Evolutionary conservation across 495 filamentous ascomycete species (phyloP), one percentile per base, ranked within the genome.

Genomic region (Talaromyces wortmannii): DNA sequence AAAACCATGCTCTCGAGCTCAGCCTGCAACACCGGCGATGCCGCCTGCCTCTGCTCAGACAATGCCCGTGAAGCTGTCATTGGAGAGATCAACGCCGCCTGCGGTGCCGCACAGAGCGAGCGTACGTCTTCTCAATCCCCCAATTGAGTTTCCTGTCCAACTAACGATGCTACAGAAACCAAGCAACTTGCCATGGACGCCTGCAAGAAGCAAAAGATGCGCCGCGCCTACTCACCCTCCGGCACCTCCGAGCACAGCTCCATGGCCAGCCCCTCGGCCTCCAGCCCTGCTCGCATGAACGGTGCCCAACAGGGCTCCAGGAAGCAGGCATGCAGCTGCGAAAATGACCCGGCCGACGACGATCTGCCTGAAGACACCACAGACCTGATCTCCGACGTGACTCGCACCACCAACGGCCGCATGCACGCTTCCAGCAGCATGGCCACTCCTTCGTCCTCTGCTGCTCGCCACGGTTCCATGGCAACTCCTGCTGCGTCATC

Each of bases 11-110:
- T 53, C 0, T 53, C 52, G 6, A 53, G 52, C 23, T 45, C 12
- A 11, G 52, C 52, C 18, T 53, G 52, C 52, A 53, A 53, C 29
- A 53, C 52, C 10, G 52, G 52, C 11, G 42, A 53, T 6, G 52
- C 52, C 31, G 52, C 52, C 29, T 53, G 52, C 45, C 52, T 53
- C 29, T 53, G 52, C 52, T 53, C 52, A 6, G 42, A 53, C n/a
- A 10, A 40, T 30, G 43, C 52, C 18, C 52, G 52, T 42, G 15
- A 32, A 29, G 7, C 52, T 1, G 52, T 53, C n/a, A 45, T 53
- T 18, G 23, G 44, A 7, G 52, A 53, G 52, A 53, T 53, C 43
- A 53, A 53, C 8, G n/a, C 17, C 16, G 52, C 52, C 18, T 53
- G 52, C 12, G 52, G 52, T 8, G 17, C 29, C 32, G 40, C 44